phyloP scores from a whole-genome alignment of 768 basidiomycete genomes.

The Tephrocybe sp. region DNA sequence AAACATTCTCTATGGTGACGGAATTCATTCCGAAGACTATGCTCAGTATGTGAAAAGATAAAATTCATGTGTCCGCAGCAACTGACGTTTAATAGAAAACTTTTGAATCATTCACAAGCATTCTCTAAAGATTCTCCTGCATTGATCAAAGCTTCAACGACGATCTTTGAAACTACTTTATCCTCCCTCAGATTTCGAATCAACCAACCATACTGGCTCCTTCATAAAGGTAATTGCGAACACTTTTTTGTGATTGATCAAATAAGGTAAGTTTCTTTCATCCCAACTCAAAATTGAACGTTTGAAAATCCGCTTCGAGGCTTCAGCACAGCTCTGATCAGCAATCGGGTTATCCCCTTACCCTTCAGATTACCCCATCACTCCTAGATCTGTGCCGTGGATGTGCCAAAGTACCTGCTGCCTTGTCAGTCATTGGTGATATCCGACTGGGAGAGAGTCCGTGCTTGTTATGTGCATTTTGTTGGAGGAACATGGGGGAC shows the following conservation, averaged over 20 bases:
- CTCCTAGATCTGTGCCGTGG: slow-evolving; percentile 63
- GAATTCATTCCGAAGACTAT: slow-evolving; percentile 47
- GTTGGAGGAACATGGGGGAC: slow-evolving; percentile 70
- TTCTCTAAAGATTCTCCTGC: slow-evolving; percentile 27
- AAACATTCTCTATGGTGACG: slow-evolving; percentile 56
- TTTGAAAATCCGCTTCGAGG: slow-evolving; percentile 22
- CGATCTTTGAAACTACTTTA: slow-evolving; percentile 49
- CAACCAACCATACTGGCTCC: slow-evolving; percentile 77
- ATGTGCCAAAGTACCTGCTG: slow-evolving; percentile 69
- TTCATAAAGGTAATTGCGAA: slow-evolving; percentile 81
- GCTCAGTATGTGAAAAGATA: slow-evolving; percentile 38
- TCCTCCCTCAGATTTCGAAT: slow-evolving; percentile 56
- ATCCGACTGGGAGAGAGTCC: slow-evolving; percentile 76
- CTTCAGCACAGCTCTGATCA: slow-evolving; percentile 58
- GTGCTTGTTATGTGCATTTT: slow-evolving; percentile 67
- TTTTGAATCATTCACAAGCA: slow-evolving; percentile 25
- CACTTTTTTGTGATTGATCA: slow-evolving; percentile 74
- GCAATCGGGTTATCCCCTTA: slow-evolving; percentile 61
- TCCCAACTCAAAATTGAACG: neutral
- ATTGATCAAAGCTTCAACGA: slow-evolving; percentile 37
- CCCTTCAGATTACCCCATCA: slow-evolving; percentile 60
- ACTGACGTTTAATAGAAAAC: slow-evolving; percentile 29
- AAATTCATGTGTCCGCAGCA: slow-evolving; percentile 35
- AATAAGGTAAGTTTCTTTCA: slow-evolving; percentile 50
- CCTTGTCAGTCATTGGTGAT: slow-evolving; percentile 67